These are phyloP conservation scores for Ophiobolus disseminans DNA, from an alignment of 2,329 filamentous ascomycete species.

Conservation along the genomic window DNA sequence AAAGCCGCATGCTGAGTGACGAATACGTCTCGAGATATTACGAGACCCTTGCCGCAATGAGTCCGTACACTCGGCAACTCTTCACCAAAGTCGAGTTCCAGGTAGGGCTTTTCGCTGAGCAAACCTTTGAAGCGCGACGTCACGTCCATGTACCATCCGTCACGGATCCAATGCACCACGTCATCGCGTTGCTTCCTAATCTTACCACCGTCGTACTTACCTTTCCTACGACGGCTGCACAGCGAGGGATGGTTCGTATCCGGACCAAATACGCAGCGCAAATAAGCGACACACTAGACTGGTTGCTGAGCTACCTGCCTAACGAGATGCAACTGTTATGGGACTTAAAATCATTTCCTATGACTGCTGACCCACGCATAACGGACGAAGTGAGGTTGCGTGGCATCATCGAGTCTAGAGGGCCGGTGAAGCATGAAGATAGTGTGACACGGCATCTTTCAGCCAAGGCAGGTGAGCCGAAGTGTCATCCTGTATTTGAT, in stretches of 20 bases:
- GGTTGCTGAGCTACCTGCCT: conserved; percentile 8
- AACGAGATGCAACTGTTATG: conserved; percentile 3
- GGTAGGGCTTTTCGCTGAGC: conserved; percentile 9
- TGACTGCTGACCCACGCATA: not conserved
- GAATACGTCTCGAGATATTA: conserved; percentile 5
- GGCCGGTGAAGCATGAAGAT: not conserved
- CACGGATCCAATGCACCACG: conserved; percentile 8
- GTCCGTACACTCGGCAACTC: conserved; percentile 5
- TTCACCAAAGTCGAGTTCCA: conserved; percentile 22
- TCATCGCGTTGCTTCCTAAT: conserved; percentile 15
- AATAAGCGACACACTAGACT: conserved; percentile 4
- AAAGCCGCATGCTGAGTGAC: conserved; percentile 1
- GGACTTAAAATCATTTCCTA: not conserved
- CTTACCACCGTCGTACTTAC: conserved; percentile 13
- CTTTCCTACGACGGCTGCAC: not conserved
- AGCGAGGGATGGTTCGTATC: too few species aligned
- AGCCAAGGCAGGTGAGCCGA: not conserved
- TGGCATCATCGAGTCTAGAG: not conserved
- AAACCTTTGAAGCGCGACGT: conserved; percentile 3
- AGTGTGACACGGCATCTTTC: not conserved
- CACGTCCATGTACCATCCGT: conserved; percentile 2
- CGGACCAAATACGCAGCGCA: too few species aligned
- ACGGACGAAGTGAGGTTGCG: not conserved
- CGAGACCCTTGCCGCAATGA: conserved; percentile 15
- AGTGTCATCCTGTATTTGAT: not conserved